Evolutionary conservation across 2,329 filamentous ascomycete genomes (phyloP), one percentile per base, ranked within the genome.

Genomic region (Verticillium alfalfae): DNA sequence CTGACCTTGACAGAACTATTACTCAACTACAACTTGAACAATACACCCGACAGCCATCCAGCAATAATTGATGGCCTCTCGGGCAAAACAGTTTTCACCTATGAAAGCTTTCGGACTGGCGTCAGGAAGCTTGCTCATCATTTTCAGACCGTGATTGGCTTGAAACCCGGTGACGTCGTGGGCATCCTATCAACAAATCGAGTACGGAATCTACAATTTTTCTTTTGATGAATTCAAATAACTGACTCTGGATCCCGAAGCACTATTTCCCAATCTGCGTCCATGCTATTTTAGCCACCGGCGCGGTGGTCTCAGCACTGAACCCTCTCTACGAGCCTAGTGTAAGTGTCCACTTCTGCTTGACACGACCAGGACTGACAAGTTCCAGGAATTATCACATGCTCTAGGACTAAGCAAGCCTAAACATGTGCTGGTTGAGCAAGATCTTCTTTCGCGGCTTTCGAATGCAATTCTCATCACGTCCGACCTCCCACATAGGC

Each of bases 111-210:
- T 9, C 56, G 59, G n/a, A 31, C 26, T 13, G 37, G 59, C 2
- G 62, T 63, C 5, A 60, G 56, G 31, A 63, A 61, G 38, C 52
- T 63, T 13, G 62, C 59, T n/a, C 59, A 34, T 49, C 62, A 63
- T 36, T 57, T 61, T 6, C 57, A 57, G 16, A 31, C 10, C 8
- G 56, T 49, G 22, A 18, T 59, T 54, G 34, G 62, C 16, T 31
- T 63, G 34, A 22, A 26, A 5, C 56, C 52, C 7, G 39, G 57
- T 16, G 36, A 41, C 4, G 59, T 63, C 5, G 62, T 63, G 3
- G 62, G 59, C 1, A 63, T 63, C 18, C n/a, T 63, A 2, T 63
- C 62, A 8, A 63, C 38, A 9, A 63, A 60, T 26, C 57, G 56
- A 45, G 62, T 63, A 59, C 12, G 31, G 4, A 45, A 1, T 6